Evolutionary conservation across 2,329 filamentous ascomycete genomes (phyloP).

Genomic region (Aspergillus ochraceus): DNA sequence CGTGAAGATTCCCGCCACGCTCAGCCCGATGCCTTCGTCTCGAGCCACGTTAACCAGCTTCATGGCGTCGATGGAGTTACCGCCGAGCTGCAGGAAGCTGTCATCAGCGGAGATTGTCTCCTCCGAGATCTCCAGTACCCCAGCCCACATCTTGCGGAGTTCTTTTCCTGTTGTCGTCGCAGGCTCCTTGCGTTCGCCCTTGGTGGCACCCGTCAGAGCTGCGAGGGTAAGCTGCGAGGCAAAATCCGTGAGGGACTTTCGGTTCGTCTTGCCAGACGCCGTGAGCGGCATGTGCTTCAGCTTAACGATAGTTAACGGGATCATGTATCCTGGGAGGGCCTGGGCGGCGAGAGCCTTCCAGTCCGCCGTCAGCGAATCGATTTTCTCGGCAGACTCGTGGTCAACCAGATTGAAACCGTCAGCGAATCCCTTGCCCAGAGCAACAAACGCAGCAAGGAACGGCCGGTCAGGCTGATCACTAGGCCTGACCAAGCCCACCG

Average conservation of each 20-base stretch:
- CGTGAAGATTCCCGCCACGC: constrained; percentile 8
- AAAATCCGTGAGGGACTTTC: constrained; percentile 7
- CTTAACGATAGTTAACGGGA: constrained; percentile 9
- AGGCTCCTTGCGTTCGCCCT: constrained; percentile 7
- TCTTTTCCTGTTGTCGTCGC: constrained; percentile 3
- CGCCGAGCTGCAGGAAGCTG: constrained; percentile 11
- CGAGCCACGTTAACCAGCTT: constrained; percentile 8
- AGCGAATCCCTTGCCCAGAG: constrained; percentile 7
- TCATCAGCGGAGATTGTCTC: constrained; percentile 7
- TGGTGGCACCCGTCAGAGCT: constrained; percentile 1
- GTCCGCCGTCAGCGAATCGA: constrained; percentile 5
- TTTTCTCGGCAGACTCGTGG: background rate
- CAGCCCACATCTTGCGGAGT: constrained; percentile 9
- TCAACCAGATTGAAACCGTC: constrained; percentile 5
- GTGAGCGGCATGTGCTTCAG: constrained; percentile 10
- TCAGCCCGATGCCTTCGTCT: constrained; percentile 1
- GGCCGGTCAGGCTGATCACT: constrained; percentile 8
- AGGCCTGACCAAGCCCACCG: constrained; percentile 9
- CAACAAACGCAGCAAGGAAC: constrained; percentile 12
- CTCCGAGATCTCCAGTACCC: background rate
- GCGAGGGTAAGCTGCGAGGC: constrained; percentile 6
- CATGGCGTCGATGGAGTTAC: constrained; percentile 15
- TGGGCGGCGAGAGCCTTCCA: constrained; percentile 7
- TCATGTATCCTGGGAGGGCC: constrained; percentile 12
- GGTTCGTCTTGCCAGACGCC: constrained; percentile 12